A percentile compares a stretch with the other conserved stretches of the same genome.
phyloP scores from a whole-genome alignment of 495 filamentous ascomycete species.

The Aspergillus incahuasiensis region DNA sequence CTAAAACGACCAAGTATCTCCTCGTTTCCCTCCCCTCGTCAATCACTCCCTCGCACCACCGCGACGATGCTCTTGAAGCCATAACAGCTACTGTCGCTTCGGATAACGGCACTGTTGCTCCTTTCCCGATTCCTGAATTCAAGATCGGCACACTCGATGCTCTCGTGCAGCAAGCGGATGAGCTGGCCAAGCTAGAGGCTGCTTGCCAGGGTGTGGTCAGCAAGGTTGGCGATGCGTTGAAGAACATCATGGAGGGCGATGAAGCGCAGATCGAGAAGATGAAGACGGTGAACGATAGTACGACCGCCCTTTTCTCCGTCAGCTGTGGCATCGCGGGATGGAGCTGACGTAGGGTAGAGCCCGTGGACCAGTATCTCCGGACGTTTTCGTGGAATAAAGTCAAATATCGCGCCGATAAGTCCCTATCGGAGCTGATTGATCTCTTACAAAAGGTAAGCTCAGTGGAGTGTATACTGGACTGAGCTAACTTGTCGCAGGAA shows the following conservation, averaged over 20 bases:
- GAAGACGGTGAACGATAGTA: constrained; percentile 96
- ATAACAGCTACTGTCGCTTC: constrained; percentile 65
- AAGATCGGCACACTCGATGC: constrained; percentile 97
- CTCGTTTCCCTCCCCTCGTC: constrained; percentile 72
- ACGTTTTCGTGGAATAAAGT: constrained; percentile 94
- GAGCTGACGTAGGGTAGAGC: constrained; percentile 52
- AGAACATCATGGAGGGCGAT: constrained; percentile 73
- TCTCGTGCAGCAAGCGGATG: constrained; percentile 94
- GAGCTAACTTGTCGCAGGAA: constrained; percentile 51
- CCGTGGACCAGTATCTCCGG: constrained; percentile 86
- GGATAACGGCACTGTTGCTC: constrained; percentile 70
- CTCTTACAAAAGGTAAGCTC: constrained; percentile 70
- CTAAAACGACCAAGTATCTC: constrained; percentile 59
- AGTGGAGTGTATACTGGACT: not conserved
- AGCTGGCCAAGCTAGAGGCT: constrained; percentile 79
- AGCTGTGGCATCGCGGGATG: not conserved
- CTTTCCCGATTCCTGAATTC: constrained; percentile 85
- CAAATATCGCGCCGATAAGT: constrained; percentile 88
- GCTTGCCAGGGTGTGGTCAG: constrained; percentile 76
- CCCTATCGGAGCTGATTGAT: constrained; percentile 79
- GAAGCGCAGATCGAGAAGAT: constrained; percentile 77
- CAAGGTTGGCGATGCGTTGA: constrained; percentile 84
- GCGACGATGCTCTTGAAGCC: constrained; percentile 74
- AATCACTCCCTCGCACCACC: constrained; percentile 65
- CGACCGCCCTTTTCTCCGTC: constrained; percentile 24